phyloP scores from a whole-genome alignment of 805 yeast species.

The Jamesozyma lodderae region DNA sequence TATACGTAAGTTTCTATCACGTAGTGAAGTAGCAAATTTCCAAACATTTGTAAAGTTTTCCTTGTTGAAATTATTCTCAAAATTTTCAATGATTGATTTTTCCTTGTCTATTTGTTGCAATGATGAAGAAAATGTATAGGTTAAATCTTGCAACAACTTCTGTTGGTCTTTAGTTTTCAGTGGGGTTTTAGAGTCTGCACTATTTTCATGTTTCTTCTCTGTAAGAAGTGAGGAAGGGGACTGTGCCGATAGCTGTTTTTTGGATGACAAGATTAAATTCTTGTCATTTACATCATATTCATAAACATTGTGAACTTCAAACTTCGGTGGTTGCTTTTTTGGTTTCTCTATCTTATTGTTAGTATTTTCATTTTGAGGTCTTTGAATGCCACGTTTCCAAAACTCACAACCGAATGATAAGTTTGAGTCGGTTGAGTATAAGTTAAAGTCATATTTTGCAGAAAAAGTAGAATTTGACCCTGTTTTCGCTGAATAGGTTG shows the following conservation, averaged over 20 bases:
- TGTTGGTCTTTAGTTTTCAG: slow-evolving; percentile 5
- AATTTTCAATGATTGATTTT: slow-evolving; percentile 40
- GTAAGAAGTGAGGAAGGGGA: no score
- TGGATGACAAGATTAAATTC: neutral
- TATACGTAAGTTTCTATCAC: slow-evolving; percentile 49
- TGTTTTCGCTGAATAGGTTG: slow-evolving; percentile 80
- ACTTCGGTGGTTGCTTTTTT: no score
- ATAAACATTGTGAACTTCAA: neutral
- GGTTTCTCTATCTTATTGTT: neutral
- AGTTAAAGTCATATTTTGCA: slow-evolving; percentile 79
- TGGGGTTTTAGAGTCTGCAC: neutral
- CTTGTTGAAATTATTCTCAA: slow-evolving; percentile 41
- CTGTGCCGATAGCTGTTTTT: neutral
- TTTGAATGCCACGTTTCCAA: slow-evolving; percentile 35
- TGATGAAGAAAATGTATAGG: slow-evolving; percentile 28
- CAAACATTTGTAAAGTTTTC: slow-evolving; percentile 61
- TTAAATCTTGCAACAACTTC: slow-evolving; percentile 20
- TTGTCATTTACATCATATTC: neutral
- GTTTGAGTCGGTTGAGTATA: slow-evolving; percentile 84
- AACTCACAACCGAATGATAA: slow-evolving; percentile 79
- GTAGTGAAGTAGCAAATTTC: slow-evolving; percentile 62
- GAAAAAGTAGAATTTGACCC: slow-evolving; percentile 66
- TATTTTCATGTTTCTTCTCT: no score
- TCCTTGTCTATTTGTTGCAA: slow-evolving; percentile 27
- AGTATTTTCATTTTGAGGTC: neutral